phyloP scores from a whole-genome alignment of 2,329 filamentous ascomycete genomes.

The Curvularia sp. region DNA sequence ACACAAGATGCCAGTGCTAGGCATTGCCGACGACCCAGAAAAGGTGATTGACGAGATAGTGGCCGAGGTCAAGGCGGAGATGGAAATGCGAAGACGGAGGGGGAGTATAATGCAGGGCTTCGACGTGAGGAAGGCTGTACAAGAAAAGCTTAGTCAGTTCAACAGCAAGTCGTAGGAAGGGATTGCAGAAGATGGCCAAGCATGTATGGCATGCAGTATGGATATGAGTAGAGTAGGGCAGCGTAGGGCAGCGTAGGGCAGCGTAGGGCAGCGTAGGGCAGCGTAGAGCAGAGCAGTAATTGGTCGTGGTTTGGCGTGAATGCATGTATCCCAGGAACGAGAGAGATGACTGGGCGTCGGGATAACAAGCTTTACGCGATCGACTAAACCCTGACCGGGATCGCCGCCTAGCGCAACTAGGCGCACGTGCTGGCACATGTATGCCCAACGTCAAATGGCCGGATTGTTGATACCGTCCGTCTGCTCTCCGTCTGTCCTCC shows the following conservation, averaged over 20 bases:
- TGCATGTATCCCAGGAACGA: background rate
- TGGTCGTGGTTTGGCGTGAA: too few species aligned
- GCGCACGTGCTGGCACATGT: background rate
- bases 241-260: too few species aligned
- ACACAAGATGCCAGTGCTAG: slow-evolving; percentile 69
- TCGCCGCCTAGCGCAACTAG: background rate
- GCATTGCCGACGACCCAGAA: slow-evolving; percentile 78
- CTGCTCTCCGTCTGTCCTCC: too few species aligned
- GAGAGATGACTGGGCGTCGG: background rate
- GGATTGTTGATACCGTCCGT: background rate
- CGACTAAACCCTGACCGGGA: background rate
- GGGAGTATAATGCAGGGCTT: slow-evolving; percentile 49
- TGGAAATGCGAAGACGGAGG: slow-evolving; percentile 65
- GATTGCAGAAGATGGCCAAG: background rate
- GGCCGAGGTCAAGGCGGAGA: slow-evolving; percentile 74
- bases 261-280: too few species aligned
- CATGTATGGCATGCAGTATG: background rate
- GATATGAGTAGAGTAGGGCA: too few species aligned
- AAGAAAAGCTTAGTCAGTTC: slow-evolving; percentile 48
- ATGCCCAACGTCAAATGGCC: slow-evolving; percentile 4
- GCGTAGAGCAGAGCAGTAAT: too few species aligned
- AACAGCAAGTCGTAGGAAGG: slow-evolving; percentile 27
- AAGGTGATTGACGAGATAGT: slow-evolving; percentile 80
- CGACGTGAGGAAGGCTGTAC: slow-evolving; percentile 47
- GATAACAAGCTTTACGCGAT: background rate